phyloP scores from a whole-genome alignment of 2,329 filamentous ascomycete species.

The Keithomyces neogunnii region DNA sequence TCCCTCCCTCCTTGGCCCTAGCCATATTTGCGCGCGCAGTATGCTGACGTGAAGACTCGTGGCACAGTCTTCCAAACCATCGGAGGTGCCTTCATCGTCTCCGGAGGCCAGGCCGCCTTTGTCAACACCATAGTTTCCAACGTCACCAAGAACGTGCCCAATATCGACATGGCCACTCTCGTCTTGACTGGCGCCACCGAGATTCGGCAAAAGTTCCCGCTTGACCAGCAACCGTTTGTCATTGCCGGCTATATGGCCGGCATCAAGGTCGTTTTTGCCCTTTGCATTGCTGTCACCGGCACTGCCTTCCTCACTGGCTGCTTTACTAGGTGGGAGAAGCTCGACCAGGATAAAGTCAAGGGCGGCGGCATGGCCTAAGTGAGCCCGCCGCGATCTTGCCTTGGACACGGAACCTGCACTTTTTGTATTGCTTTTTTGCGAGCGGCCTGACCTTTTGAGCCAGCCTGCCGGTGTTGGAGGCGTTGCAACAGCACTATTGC shows the following conservation, averaged over 20 bases:
- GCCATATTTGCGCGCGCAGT: neutral
- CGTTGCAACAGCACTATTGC: no score
- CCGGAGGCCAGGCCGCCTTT: constrained; percentile 38
- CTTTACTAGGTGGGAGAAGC: constrained; percentile 29
- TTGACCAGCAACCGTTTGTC: constrained; percentile 41
- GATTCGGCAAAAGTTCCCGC: constrained; percentile 42
- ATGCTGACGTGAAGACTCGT: neutral
- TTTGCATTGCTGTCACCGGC: constrained; percentile 41
- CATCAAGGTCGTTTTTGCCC: constrained; percentile 54
- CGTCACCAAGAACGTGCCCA: constrained; percentile 25
- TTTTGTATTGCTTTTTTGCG: no score
- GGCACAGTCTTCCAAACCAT: constrained; percentile 37
- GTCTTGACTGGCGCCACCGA: constrained; percentile 43
- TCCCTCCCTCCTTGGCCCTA: neutral
- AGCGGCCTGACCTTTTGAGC: no score
- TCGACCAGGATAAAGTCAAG: constrained; percentile 20
- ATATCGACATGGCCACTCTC: constrained; percentile 26
- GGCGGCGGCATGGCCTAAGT: constrained; percentile 21
- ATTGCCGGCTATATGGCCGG: constrained; percentile 54
- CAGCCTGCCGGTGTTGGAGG: no score
- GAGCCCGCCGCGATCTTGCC: no score
- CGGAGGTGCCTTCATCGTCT: constrained; percentile 41
- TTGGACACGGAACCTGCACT: no score
- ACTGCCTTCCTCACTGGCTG: constrained; percentile 27
- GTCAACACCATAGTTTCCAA: constrained; percentile 32